These are phyloP conservation scores for Chaetomium sp. DNA, from an alignment of 2,329 filamentous ascomycete species.

Conservation along the genomic window DNA sequence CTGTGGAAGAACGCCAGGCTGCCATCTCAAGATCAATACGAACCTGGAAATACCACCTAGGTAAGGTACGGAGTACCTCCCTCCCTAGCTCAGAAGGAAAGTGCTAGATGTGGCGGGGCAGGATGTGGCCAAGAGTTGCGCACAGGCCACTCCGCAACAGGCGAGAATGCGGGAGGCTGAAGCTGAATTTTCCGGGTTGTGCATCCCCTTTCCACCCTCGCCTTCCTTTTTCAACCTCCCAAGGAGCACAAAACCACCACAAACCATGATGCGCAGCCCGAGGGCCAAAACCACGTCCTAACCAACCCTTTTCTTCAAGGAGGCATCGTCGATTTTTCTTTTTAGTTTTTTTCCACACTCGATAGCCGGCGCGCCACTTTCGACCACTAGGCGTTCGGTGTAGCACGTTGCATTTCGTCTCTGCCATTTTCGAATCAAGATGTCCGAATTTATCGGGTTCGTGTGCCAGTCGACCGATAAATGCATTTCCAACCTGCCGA, in stretches of 20 bases:
- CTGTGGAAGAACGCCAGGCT: no score
- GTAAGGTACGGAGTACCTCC: no score
- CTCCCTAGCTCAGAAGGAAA: no score
- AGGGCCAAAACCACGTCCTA: conserved; percentile 16
- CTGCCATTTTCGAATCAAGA: conserved; percentile 35
- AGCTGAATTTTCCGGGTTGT: conserved; percentile 30
- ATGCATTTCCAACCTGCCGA: neutral
- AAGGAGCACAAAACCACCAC: conserved; percentile 22
- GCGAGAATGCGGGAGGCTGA: conserved; percentile 30
- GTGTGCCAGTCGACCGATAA: conserved; percentile 34
- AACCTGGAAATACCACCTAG: no score
- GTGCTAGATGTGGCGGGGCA: conserved; percentile 20
- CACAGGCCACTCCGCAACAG: conserved; percentile 12
- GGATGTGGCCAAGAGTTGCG: neutral
- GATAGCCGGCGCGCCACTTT: conserved; percentile 21
- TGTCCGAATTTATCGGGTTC: conserved; percentile 65
- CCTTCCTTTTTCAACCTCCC: conserved; percentile 24
- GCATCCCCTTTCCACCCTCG: conserved; percentile 9
- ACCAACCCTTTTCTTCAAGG: conserved; percentile 19
- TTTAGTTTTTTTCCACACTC: neutral
- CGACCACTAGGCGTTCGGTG: conserved; percentile 10
- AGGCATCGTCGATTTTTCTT: conserved; percentile 11
- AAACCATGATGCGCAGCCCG: conserved; percentile 28
- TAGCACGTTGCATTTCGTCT: conserved; percentile 21
- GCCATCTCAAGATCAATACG: no score